phyloP scores from a whole-genome alignment of 805 yeast species.

The Starmera amethionina region DNA sequence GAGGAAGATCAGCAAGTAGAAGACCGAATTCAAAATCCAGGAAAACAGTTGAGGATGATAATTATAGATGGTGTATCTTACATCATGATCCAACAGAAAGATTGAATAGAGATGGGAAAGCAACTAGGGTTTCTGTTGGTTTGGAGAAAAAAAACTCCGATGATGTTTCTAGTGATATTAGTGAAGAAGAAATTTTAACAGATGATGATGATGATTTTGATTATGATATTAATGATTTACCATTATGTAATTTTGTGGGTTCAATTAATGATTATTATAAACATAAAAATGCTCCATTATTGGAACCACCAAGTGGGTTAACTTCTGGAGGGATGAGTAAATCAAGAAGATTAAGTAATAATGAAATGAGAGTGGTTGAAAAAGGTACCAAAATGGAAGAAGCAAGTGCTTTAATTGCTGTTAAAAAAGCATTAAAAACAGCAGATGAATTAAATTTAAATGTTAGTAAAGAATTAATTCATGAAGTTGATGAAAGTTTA shows the following conservation, averaged over 20 bases:
- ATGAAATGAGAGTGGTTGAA: neutral
- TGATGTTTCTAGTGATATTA: slow-evolving; percentile 18
- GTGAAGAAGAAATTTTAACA: slow-evolving; percentile 51
- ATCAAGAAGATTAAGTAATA: slow-evolving; percentile 2
- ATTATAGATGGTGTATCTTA: slow-evolving; percentile 51
- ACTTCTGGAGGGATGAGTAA: neutral
- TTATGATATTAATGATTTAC: slow-evolving; percentile 27
- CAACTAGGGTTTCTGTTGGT: slow-evolving; percentile 2
- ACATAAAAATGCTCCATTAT: no score
- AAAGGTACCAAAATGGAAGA: slow-evolving; percentile 24
- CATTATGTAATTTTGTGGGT: slow-evolving; percentile 14
- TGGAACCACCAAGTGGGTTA: no score
- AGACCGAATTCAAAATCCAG: slow-evolving; percentile 17
- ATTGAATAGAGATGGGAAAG: slow-evolving; percentile 19
- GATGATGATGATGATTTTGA: slow-evolving; percentile 31
- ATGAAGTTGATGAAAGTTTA: slow-evolving; percentile 22
- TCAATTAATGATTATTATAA: slow-evolving; percentile 24
- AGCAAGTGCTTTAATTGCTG: slow-evolving; percentile 47
- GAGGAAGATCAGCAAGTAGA: slow-evolving; percentile 11
- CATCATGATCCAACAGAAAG: slow-evolving; percentile 70
- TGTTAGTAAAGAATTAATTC: slow-evolving; percentile 22
- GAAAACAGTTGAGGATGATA: slow-evolving; percentile 20
- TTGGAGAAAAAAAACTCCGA: slow-evolving; percentile 13
- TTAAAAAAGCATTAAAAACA: slow-evolving; percentile 49
- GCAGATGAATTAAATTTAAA: slow-evolving; percentile 33